Evolutionary conservation across 2,329 filamentous ascomycete genomes (phyloP), one percentile per base, ranked within the genome.

Genomic region (Aspergillus udagawae): DNA sequence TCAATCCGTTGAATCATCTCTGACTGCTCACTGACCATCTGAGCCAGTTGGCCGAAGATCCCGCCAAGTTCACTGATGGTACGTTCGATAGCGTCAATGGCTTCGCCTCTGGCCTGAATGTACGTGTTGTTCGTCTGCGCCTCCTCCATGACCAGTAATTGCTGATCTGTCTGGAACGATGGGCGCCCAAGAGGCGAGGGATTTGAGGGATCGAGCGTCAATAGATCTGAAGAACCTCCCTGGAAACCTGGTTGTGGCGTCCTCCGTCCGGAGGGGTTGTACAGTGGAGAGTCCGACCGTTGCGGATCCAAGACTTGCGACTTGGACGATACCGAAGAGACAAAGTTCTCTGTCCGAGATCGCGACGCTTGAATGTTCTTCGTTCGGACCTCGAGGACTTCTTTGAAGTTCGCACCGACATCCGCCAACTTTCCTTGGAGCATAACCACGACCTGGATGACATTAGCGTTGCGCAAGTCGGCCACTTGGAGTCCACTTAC

Each of bases 1-100:
- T 97, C 93, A 70, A 97, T 97, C 51, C 93, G 83, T 76, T 97
- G 91, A 63, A 99, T 96, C 89, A 96, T 96, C 76, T 97, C 94
- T 60, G 90, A 91, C 77, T 99, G 94, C 74, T 99, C 93, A 55
- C 89, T 91, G 29, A 99, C 94, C 94, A 99, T 97, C 64, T 91
- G 87, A 38, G 94, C 93, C 51, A 99, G 79, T 75, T 99, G 93
- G 8, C 92, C 91, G 72, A 97, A 97, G 60, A 97, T 97, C 14
- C 88, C 82, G 28, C 94, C 94, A 1, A 99, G 81, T 73, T 99
- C 94, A 61, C 85, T 86, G 65, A 99, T 99, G 1, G 94, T 99
- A 65, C 90, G 87, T 74, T 99, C 94, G 59, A 99, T 99, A 4
- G 92, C 90, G 71, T 97, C 93, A 62, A 99, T 97, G 0, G 94